These are phyloP conservation scores for Dendrobium huoshanense DNA, from an alignment of 106 monocot genomes.

Conservation along the genomic window DNA sequence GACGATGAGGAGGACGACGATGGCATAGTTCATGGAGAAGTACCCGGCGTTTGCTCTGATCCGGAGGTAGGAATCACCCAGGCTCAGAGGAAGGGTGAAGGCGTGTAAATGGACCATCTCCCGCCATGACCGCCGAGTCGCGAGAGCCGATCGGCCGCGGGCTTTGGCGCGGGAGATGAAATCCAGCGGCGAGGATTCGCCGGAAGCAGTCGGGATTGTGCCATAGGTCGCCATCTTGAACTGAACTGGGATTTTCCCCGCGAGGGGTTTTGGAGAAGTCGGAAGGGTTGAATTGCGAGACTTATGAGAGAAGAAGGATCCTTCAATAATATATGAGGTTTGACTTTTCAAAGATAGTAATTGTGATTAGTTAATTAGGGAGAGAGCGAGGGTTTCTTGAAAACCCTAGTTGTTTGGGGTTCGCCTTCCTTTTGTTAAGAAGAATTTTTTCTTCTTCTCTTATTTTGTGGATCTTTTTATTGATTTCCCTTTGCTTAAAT, in stretches of 20 bases:
- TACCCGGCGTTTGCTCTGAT: conserved; percentile 52
- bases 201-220: conserved; percentile 28
- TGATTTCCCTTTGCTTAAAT: no score
- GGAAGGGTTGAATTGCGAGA: neutral
- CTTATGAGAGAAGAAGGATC: neutral
- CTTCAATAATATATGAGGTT: neutral
- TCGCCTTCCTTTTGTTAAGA: no score
- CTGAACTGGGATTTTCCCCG: neutral
- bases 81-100: conserved; percentile 45
- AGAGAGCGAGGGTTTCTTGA: no score
- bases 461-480: no score
- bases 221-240: conserved; percentile 47
- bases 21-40: conserved; percentile 88
- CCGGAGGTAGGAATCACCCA: conserved; percentile 52
- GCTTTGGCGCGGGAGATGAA: conserved; percentile 51
- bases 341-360: neutral
- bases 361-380: no score
- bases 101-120: conserved; percentile 37
- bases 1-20: conserved; percentile 55
- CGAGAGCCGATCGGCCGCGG: conserved; percentile 43
- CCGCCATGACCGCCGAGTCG: conserved; percentile 57
- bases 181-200: neutral
- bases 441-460: no score
- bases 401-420: no score
- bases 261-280: neutral